These are phyloP conservation scores for Candida glaebosa DNA, from an alignment of 805 yeast species.

Conservation along the genomic window DNA sequence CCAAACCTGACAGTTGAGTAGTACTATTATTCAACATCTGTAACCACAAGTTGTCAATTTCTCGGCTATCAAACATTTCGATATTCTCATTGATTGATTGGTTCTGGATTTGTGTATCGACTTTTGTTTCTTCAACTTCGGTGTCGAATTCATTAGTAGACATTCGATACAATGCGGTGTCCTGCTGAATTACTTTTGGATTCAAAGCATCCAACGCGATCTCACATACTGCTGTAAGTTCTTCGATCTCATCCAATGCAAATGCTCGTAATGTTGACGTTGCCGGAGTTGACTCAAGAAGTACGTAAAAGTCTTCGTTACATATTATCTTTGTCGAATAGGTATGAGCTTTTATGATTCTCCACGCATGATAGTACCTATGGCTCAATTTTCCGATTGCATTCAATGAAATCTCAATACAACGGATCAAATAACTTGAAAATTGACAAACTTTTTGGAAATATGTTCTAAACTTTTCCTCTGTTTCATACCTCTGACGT, in stretches of 20 bases:
- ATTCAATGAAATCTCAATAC: conserved; percentile 27
- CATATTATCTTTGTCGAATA: conserved; percentile 34
- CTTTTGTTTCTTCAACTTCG: not conserved
- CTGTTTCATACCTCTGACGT: conserved; percentile 12
- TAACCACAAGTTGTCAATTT: conserved; percentile 35
- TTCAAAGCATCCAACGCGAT: conserved; percentile 13
- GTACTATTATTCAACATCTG: conserved; percentile 28
- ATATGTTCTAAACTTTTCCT: conserved; percentile 14
- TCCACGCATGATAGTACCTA: conserved; percentile 62
- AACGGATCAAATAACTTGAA: conserved; percentile 22
- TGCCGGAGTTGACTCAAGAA: not conserved
- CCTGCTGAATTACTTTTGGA: not conserved
- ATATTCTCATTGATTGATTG: not conserved
- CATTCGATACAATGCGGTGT: not conserved
- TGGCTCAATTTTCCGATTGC: conserved; percentile 44
- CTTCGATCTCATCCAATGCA: conserved; percentile 21
- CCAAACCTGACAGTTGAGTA: conserved; percentile 9
- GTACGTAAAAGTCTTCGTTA: conserved; percentile 15
- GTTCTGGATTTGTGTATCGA: not conserved
- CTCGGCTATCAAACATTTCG: conserved; percentile 21
- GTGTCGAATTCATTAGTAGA: not conserved
- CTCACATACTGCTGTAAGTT: conserved; percentile 25
- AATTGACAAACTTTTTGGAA: conserved; percentile 17
- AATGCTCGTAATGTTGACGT: conserved; percentile 13
- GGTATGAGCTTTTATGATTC: conserved; percentile 54